Conservation (phyloP, 257 asterid genomes). For the Solanum pimpinellifolium region DNA sequence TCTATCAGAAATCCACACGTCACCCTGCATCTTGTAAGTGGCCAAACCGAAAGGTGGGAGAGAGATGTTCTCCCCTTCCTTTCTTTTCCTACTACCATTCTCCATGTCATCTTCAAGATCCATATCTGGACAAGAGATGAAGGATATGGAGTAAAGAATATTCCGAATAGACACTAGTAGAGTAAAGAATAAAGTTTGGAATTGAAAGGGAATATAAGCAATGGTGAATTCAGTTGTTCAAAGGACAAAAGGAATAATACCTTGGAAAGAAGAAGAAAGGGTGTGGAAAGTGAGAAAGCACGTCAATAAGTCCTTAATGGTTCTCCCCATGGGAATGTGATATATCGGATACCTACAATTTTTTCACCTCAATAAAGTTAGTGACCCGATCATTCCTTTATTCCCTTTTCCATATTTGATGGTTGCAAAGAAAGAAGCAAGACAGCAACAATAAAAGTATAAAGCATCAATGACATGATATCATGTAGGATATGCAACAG, state of each 20-base stretch:
- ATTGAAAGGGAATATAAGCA: not conserved
- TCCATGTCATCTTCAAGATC: slow-evolving; percentile 22
- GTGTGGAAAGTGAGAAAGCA: slow-evolving; percentile 47
- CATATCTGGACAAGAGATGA: slow-evolving; percentile 17
- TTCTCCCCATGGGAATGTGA: slow-evolving; percentile 43
- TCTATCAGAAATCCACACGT: slow-evolving; percentile 33
- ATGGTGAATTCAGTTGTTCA: not conserved
- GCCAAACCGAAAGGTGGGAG: slow-evolving; percentile 43
- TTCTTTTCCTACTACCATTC: slow-evolving; percentile 8
- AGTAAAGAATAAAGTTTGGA: not conserved
- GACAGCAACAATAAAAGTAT: not conserved
- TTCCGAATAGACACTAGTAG: not conserved
- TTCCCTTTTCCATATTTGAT: slow-evolving; percentile 2
- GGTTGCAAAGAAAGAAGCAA: not conserved
- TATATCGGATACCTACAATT: slow-evolving; percentile 43
- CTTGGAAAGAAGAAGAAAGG: slow-evolving; percentile 46
- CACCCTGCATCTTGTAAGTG: slow-evolving; percentile 46
- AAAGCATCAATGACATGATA: not conserved
- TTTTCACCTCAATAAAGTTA: slow-evolving; percentile 12
- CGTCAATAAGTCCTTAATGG: slow-evolving; percentile 37
- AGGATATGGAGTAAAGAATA: not conserved
- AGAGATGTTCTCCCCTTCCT: slow-evolving; percentile 28
- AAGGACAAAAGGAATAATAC: slow-evolving; percentile 6
- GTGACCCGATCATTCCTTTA: not conserved
- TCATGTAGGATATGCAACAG: not conserved